Base-by-base conservation (phyloP, 352 stramenopile species). In the Phytophthora pinifolia region DNA sequence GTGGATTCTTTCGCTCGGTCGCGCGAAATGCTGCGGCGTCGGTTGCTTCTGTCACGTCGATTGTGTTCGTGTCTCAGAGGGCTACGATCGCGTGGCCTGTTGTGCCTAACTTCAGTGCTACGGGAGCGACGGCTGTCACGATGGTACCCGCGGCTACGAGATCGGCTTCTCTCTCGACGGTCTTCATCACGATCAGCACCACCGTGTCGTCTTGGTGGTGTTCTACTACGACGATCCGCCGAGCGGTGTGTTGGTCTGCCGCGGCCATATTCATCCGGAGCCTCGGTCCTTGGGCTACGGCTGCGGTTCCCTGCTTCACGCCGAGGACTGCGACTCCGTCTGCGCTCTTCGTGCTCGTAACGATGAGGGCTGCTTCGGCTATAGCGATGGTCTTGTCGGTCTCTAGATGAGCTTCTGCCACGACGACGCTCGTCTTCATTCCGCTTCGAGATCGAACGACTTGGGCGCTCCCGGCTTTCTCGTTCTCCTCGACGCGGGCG, bases 231-330 rank as follows among this genome's bases (percentile, higher is more conserved):
- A 20, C 27, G 56, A 46, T 44, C 51, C 29, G 38, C 14, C 6
- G 42, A 48, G 42, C 10, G 15, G 15, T 27, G 45, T 4, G n/a
- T 41, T 34, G 7, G 35, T 38, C 56, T 57, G 36, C 70, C 47
- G 9, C 55, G 55, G 18, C 60, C 60, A 67, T 70, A 71, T 12
- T 46, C 30, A 46, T 72, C 66, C 50, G 56, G 55, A 12, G 8
- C 47, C 27, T 31, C 34, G 15, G 18, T 27, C 22, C 22, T 27
- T 27, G 22, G 22, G 43, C 35, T 64, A 17, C 37, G 47, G 14
- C 20, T 48, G 15, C 22, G 22, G 6, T 27, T 27, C 22, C 22
- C 22, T 6, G 6, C 47, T 33, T 31, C 34, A 20, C n/a, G 22
- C 22, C 22, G 22, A 27, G 22, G 22, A 46, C 31, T 64, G 25